Evolutionary conservation across 805 yeast genomes (phyloP).

Genomic region (Grigorovia humatica): DNA sequence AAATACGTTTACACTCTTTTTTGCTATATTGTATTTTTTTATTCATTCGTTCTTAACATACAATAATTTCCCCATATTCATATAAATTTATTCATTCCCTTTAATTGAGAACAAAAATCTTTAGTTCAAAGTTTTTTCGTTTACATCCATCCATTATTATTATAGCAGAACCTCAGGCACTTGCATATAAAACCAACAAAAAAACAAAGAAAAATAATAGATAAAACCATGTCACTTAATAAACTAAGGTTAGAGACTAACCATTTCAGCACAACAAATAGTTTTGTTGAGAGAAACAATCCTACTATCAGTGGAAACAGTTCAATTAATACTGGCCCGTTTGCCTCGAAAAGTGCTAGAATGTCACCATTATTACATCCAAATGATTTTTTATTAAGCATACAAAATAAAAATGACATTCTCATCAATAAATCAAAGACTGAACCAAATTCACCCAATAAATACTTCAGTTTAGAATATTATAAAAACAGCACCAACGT

Average conservation of each 20-base stretch:
- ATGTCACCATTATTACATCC: conserved; percentile 1
- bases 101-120: too few relatives aligned
- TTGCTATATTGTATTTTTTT: background rate
- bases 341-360: background rate
- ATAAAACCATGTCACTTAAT: background rate
- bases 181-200: background rate
- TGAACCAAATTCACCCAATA: conserved; percentile 26
- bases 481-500: background rate
- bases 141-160: too few relatives aligned
- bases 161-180: background rate
- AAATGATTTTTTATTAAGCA: background rate
- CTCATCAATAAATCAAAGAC: conserved; percentile 15
- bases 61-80: background rate
- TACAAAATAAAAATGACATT: background rate
- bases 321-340: background rate
- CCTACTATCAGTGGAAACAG: too few relatives aligned
- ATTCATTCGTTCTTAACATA: background rate
- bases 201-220: background rate
- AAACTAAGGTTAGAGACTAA: background rate
- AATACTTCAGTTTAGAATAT: background rate
- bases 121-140: background rate
- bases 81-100: too few relatives aligned
- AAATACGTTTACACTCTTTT: too few relatives aligned
- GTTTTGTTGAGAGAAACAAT: too few relatives aligned
- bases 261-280: background rate